phyloP scores from a whole-genome alignment of 2,329 filamentous ascomycete genomes.

The Alternaria sp. region DNA sequence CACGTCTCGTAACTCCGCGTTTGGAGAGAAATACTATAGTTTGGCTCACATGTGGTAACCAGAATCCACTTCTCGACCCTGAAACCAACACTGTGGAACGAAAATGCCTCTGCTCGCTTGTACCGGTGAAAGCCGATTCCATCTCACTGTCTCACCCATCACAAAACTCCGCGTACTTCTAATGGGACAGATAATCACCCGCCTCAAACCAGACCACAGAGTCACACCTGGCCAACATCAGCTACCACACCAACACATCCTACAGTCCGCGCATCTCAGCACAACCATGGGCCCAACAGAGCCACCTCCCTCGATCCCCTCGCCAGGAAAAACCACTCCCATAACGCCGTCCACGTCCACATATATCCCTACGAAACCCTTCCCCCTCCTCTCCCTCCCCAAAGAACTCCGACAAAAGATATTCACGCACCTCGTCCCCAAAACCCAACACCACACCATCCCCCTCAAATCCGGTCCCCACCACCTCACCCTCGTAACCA shows the following conservation, averaged over 20 bases:
- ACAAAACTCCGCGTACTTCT: not conserved
- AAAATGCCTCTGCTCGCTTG: not conserved
- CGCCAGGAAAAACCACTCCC: not conserved
- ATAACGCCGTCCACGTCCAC: not conserved
- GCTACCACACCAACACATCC: not conserved
- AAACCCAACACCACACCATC: not conserved
- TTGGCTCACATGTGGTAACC: not conserved
- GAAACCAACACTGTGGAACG: not conserved
- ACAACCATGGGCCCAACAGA: not conserved
- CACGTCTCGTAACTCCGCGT: not conserved
- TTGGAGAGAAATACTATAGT: not conserved
- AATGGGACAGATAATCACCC: not conserved
- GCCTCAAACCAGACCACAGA: not conserved
- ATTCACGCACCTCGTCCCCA: conserved; percentile 3
- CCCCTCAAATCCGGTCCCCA: not conserved
- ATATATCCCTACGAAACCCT: too few species aligned
- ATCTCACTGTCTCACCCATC: not conserved
- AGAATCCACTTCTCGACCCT: not conserved
- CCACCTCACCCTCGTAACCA: conserved; percentile 7
- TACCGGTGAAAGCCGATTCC: not conserved
- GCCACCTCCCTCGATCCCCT: not conserved
- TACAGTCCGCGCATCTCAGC: not conserved
- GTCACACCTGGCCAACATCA: not conserved
- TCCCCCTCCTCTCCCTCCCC: conserved; percentile 11
- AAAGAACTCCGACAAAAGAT: conserved; percentile 15